Conservation (phyloP, 345 rosid genomes). For the Hibiscus trionum region DNA sequence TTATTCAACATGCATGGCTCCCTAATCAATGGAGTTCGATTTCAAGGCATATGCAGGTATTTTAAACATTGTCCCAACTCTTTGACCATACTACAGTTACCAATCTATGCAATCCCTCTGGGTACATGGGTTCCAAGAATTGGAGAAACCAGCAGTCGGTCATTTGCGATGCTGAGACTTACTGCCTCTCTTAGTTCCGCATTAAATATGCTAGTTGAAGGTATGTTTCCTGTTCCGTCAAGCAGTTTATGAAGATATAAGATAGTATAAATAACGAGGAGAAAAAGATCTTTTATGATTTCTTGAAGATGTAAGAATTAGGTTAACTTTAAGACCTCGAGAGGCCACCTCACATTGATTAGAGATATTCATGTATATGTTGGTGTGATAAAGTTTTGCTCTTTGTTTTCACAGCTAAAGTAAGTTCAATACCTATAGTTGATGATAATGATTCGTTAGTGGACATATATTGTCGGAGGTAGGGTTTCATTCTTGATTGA, state of each 20-base stretch:
- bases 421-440: constrained; percentile 63
- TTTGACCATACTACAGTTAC: constrained; percentile 40
- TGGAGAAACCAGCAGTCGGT: constrained; percentile 37
- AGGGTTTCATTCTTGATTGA: constrained; percentile 4
- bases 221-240: constrained; percentile 22
- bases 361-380: neutral
- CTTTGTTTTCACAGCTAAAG: constrained; percentile 36
- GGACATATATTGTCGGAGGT: constrained; percentile 74
- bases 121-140: constrained; percentile 57
- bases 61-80: constrained; percentile 38
- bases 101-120: constrained; percentile 36
- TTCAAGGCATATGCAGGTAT: constrained; percentile 51
- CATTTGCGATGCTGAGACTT: constrained; percentile 53
- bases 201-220: constrained; percentile 55
- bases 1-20: constrained; percentile 14
- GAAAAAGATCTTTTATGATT: neutral
- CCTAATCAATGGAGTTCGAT: constrained; percentile 18
- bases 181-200: constrained; percentile 58
- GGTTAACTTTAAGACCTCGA: neutral
- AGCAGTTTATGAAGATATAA: neutral
- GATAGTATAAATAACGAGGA: neutral
- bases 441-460: constrained; percentile 60
- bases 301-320: neutral
- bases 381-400: constrained; percentile 4
- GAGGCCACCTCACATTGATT: neutral